Base-by-base conservation (phyloP, 345 rosid species). In the Salix arbutifolia region DNA sequence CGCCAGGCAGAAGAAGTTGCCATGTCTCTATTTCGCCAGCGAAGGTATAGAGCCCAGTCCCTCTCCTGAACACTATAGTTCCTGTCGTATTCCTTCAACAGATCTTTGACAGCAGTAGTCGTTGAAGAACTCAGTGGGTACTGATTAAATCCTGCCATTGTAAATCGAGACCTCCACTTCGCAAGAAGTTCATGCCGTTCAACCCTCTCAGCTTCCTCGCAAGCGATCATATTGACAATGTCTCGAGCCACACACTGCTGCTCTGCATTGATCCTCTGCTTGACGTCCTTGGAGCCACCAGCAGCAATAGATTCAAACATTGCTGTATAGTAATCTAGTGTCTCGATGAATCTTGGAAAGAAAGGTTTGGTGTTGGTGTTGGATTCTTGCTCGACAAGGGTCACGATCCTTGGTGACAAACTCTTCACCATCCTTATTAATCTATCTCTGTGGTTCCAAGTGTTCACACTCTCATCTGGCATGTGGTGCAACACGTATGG, bases 401-500 rank as follows among this genome's bases (percentile, higher is more conserved):
- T 90, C 77, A 92, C 96, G 1, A 91, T 83, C 80, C 79, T 90
- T 3, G 97, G 97, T 3, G 92, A 90, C 78, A 96, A 83, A 79
- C 97, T 91, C 85, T 93, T 96, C 52, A 93, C 90, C 75, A 96
- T 79, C 81, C 94, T 89, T 67, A 96, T 76, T 69, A 96, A 71
- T 73, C 91, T 79, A 78, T 96, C 99, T 70, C 99, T 87, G 74
- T 91, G 98, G 82, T 92, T 96, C 75, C 74, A 67, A 0, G 76
- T 90, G 83, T 87, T 90, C 67, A 93, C 99, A 37, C 98, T 96
- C 89, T 96, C 99, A 66, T 96, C 99, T 8, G 98, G 98, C 94
- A 96, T 93, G 89, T 96, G 99, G 82, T 93, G 99, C 85, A 96
- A 78, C 56, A 93, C 85, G 30, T 72, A 96, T 0, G 99, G 99